phyloP scores from a whole-genome alignment of 345 rosid species.

The Mercurialis annua region DNA sequence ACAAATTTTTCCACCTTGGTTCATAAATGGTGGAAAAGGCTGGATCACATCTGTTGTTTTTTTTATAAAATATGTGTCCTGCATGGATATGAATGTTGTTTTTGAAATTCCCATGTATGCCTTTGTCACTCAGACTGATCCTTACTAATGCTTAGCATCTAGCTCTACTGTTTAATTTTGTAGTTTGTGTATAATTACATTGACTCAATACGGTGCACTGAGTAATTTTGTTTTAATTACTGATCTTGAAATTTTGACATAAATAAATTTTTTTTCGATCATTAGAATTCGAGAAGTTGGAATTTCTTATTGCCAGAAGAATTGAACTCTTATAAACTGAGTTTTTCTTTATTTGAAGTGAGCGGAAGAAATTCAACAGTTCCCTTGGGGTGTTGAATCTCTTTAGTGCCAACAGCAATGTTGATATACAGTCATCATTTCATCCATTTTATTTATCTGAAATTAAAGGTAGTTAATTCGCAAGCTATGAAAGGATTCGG shows the following conservation, averaged over 20 bases:
- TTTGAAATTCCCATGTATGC: constrained; percentile 13
- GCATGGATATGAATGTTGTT: constrained; percentile 9
- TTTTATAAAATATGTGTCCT: constrained; percentile 12
- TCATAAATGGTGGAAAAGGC: neutral
- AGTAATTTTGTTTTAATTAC: neutral
- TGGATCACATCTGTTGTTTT: constrained; percentile 11
- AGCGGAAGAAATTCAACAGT: too few relatives aligned
- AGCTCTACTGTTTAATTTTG: neutral
- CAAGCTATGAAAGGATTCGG: too few relatives aligned
- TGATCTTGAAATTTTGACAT: neutral
- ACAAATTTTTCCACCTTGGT: neutral
- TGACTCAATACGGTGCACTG: neutral
- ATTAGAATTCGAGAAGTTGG: too few relatives aligned
- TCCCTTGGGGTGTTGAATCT: too few relatives aligned
- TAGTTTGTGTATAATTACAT: neutral
- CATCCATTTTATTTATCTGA: neutral
- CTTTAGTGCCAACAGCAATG: too few relatives aligned
- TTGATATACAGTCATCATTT: too few relatives aligned
- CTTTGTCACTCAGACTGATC: constrained; percentile 8
- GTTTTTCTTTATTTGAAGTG: too few relatives aligned
- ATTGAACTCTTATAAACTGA: too few relatives aligned
- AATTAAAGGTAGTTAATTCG: too few relatives aligned
- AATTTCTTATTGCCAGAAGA: too few relatives aligned
- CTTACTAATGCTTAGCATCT: neutral
- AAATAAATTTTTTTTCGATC: too few relatives aligned